Base-by-base conservation (phyloP, 2,329 filamentous ascomycete genomes). In the Botryotinia convoluta region DNA sequence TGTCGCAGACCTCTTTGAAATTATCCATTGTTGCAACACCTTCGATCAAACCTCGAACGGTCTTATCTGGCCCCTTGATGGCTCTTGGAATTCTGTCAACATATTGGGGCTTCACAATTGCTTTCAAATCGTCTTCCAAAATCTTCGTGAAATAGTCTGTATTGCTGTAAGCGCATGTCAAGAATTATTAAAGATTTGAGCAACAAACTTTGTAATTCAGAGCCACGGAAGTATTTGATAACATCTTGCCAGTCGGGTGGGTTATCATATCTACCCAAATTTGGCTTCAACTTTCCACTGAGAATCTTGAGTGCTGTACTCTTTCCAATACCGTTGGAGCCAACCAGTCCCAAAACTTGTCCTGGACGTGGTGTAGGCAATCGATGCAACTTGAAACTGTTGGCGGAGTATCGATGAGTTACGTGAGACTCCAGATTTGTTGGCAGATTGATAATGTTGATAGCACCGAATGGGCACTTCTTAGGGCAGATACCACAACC, bases 271-370 rank as follows among this genome's bases (percentile, higher is more conserved):
- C 92, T 89, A 77, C 97, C 96, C 84, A 99, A 84, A 84, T 99
- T 99, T 74, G 96, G 96, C 90, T 99, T 99, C 81, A 99, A 88
- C 86, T 98, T 99, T 82, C 96, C 96, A 81, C 94, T 97, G 80
- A 99, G 90, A 83, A 99, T 98, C 88, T 99, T 99, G 83, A 99
- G 86, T 14, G 96, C 97, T n/a, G 96, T 99, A 86, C 94, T 98
- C 90, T 99, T 99, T 84, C 96, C 96, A 80, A 98, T 99, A 94
- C 97, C 96, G 90, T 99, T 99, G 80, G 96, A 98, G 83, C 96
- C 97, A 62, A 99, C 97, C 70, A 99, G 88, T 86, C 96, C 96
- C 73, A 99, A 86, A 44, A 99, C 97, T 82, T 98, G 94, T 76
- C 96, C 96, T 45, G 96, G 95, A 75, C 96, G 91, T 76, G 96